Conservation (phyloP, 495 filamentous ascomycete genomes). For the Penicillium fimorum region DNA sequence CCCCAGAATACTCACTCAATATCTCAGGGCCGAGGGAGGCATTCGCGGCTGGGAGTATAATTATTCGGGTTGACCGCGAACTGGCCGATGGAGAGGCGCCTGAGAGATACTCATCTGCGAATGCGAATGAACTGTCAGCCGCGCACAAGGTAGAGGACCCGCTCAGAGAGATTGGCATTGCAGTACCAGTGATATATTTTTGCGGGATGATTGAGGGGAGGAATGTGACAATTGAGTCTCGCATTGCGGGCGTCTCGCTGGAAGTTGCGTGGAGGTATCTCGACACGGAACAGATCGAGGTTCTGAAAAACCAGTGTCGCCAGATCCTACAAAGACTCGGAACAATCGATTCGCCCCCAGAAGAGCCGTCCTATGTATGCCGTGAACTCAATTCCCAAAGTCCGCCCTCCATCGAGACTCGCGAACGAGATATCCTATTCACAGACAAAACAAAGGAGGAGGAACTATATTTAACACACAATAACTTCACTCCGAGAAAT, state of each 20-base stretch:
- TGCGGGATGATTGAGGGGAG: slow-evolving; percentile 42
- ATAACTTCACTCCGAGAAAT: slow-evolving; percentile 40
- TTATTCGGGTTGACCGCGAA: slow-evolving; percentile 41
- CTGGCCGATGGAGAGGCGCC: slow-evolving; percentile 21
- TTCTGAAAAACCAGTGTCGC: slow-evolving; percentile 40
- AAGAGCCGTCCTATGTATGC: slow-evolving; percentile 41
- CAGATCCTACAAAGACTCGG: slow-evolving; percentile 33
- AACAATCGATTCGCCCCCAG: slow-evolving; percentile 22
- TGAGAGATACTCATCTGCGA: slow-evolving; percentile 50
- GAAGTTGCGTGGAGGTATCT: slow-evolving; percentile 47
- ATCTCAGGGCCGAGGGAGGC: slow-evolving; percentile 30
- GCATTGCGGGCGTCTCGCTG: slow-evolving; percentile 45
- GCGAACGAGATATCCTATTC: slow-evolving; percentile 39
- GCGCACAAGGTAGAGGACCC: slow-evolving; percentile 40
- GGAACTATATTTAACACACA: slow-evolving; percentile 36
- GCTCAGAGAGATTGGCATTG: slow-evolving; percentile 33
- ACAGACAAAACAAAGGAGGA: slow-evolving; percentile 25
- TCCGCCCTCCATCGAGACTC: slow-evolving; percentile 21
- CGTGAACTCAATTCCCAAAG: slow-evolving; percentile 36
- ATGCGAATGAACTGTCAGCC: slow-evolving; percentile 53
- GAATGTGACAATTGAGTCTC: slow-evolving; percentile 43
- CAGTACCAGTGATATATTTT: slow-evolving; percentile 41
- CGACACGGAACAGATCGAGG: slow-evolving; percentile 29
- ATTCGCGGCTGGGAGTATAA: slow-evolving; percentile 41
- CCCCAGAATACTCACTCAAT: slow-evolving; percentile 39